These are phyloP conservation scores for Linnemannia hyalina DNA, from an alignment of 192 early-diverging fungal species.

Conservation along the genomic window DNA sequence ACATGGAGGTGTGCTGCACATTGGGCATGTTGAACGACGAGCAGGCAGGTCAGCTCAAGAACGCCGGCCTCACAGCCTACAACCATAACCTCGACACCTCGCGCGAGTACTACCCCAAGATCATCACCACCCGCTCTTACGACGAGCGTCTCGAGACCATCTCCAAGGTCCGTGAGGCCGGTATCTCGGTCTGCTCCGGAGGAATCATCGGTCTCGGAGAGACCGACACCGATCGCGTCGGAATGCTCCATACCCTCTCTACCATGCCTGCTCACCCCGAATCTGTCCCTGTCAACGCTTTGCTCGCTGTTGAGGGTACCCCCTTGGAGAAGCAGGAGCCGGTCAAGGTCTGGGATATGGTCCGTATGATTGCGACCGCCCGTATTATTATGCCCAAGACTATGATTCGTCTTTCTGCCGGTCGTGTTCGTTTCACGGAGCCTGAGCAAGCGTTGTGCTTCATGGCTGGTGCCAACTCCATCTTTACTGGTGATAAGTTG, in stretches of 20 bases:
- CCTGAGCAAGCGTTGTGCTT: constrained; percentile 84
- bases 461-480: constrained; percentile 87
- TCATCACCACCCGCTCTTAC: constrained; percentile 86
- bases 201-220: constrained; percentile 91
- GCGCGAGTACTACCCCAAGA: constrained; percentile 84
- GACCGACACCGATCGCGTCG: constrained; percentile 75
- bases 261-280: constrained; percentile 82
- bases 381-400: constrained; percentile 85
- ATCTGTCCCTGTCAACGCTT: constrained; percentile 84
- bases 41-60: constrained; percentile 82
- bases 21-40: constrained; percentile 83
- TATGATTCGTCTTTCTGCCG: constrained; percentile 84
- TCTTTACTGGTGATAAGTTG: constrained; percentile 88
- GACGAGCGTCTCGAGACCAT: constrained; percentile 86
- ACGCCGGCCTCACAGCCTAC: constrained; percentile 88
- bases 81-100: constrained; percentile 90
- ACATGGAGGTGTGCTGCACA: constrained; percentile 91
- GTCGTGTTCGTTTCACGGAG: constrained; percentile 77
- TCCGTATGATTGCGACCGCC: constrained; percentile 88
- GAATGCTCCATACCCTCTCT: constrained; percentile 80
- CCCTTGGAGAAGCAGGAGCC: constrained; percentile 82
- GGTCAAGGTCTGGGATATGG: constrained; percentile 86
- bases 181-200: constrained; percentile 86
- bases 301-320: constrained; percentile 86
- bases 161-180: constrained; percentile 77